Base-by-base conservation (phyloP, 176 grass and related monocot genomes). In the Stipa capillata region DNA sequence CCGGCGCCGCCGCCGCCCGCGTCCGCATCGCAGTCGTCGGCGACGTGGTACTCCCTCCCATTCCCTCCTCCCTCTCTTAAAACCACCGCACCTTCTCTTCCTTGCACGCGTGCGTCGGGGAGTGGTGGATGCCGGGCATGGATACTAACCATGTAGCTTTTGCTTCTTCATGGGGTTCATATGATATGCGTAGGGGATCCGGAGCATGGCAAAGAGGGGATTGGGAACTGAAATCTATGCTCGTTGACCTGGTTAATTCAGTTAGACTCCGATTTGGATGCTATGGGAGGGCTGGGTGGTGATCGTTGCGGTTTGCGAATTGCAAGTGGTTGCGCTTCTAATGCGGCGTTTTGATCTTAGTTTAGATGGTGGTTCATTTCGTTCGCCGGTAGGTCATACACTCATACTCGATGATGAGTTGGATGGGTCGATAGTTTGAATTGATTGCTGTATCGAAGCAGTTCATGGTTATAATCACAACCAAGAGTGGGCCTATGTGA, bases 1-100 rank as follows among this genome's bases (percentile, higher is more conserved):
- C n/a, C n/a, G n/a, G n/a, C 9, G 34, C 25, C 11, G 59, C 72
- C 72, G 73, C n/a, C 44, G 36, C 76, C 32, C 79, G 67, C 61
- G 64, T 90, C 35, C 87, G 94, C 61, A 82, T 97, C 84, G 94
- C 87, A 9, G 89, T 97, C 65, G 89, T 97, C 79, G 94, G 94
- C 41, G 94, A 97, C 55, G 91, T 94, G 91, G 91, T 94, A 85
- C 75, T 27, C 42, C n/a, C n/a, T n/a, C n/a, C n/a, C n/a, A n/a
- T n/a, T 67, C 61, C 42, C 20, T 31, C 60, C 59, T 20, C 21
- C 28, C 43, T 9, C 16, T 52, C 43, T 66, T 54, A 8, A 60
- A 57, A 20, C 35, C 25, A 15, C 23, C 4, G 5, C 10, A 49
- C 25, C 39, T 16, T 62, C 18, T 59, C n/a, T n/a, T 85, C 17